Evolutionary conservation across 2,329 filamentous ascomycete genomes (phyloP).

Genomic region (Sporothrix globosa): DNA sequence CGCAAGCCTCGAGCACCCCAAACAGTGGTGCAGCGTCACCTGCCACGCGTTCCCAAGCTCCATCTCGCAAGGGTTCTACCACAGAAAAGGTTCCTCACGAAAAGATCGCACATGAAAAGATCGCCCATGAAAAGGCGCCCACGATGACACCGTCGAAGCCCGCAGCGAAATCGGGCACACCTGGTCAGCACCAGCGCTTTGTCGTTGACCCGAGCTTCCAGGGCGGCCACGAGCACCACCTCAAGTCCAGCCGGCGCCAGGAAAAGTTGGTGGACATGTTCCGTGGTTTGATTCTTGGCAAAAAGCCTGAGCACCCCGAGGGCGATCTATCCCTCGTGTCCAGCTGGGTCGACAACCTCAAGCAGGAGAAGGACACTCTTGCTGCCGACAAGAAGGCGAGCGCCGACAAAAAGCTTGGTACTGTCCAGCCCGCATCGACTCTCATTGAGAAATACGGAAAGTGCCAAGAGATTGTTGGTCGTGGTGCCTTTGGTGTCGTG

Average conservation of each 20-base stretch:
- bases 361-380: slow-evolving; percentile 79
- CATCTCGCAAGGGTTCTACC: slow-evolving; percentile 50
- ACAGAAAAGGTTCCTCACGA: slow-evolving; percentile 47
- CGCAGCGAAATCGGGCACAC: slow-evolving; percentile 41
- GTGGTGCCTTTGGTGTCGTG: slow-evolving; percentile 95
- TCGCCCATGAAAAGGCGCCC: slow-evolving; percentile 40
- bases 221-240: slow-evolving; percentile 81
- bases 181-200: slow-evolving; percentile 52
- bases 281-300: slow-evolving; percentile 75
- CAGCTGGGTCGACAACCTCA: slow-evolving; percentile 92
- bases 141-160: slow-evolving; percentile 44
- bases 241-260: slow-evolving; percentile 87
- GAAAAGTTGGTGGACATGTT: slow-evolving; percentile 95
- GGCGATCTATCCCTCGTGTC: slow-evolving; percentile 90
- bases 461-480: slow-evolving; percentile 94
- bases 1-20: slow-evolving; percentile 37
- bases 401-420: slow-evolving; percentile 31
- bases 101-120: slow-evolving; percentile 43
- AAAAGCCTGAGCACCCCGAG: slow-evolving; percentile 75
- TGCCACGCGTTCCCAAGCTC: slow-evolving; percentile 46
- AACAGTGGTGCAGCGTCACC: slow-evolving; percentile 41
- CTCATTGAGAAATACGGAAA: slow-evolving; percentile 97
- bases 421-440: slow-evolving; percentile 53
- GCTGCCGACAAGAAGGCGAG: slow-evolving; percentile 64
- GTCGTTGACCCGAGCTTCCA: slow-evolving; percentile 55